Percentiles rank a stretch among this genome's conserved stretches.
phyloP scores from a whole-genome alignment of 768 basidiomycete genomes.

The Calocybe cyanea region DNA sequence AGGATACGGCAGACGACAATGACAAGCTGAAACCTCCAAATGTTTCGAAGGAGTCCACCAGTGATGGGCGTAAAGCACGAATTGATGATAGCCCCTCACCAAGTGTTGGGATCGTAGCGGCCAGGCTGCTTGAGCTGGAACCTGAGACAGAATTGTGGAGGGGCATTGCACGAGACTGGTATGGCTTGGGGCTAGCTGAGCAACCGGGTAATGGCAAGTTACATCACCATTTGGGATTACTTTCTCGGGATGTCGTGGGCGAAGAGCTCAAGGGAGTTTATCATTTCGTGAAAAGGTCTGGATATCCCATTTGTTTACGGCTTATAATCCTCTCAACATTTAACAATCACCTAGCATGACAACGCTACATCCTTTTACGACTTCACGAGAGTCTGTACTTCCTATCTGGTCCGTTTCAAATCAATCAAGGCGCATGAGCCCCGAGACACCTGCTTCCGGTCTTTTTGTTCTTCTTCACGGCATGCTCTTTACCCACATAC shows the following conservation, averaged over 20 bases:
- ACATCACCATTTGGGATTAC: constrained; percentile 89
- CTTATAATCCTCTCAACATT: constrained; percentile 2
- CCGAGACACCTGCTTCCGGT: constrained; percentile 69
- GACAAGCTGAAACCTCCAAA: constrained; percentile 2
- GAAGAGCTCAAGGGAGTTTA: constrained; percentile 86
- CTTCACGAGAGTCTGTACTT: constrained; percentile 86
- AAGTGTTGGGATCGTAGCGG: constrained; percentile 84
- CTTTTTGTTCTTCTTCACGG: constrained; percentile 92
- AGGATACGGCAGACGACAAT: constrained; percentile 13
- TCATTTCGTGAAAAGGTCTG: constrained; percentile 92
- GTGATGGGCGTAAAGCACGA: constrained; percentile 46
- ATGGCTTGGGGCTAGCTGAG: constrained; percentile 78
- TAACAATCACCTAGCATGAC: constrained; percentile 61
- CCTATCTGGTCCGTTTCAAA: constrained; percentile 80
- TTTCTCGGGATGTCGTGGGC: constrained; percentile 77
- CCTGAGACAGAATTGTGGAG: constrained; percentile 93
- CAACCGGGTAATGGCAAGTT: constrained; percentile 93
- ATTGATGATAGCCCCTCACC: constrained; percentile 66
- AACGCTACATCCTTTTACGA: constrained; percentile 82
- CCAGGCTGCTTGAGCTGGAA: constrained; percentile 77
- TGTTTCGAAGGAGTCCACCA: constrained; percentile 30
- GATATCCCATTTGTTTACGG: constrained; percentile 10
- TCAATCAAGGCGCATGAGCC: constrained; percentile 68
- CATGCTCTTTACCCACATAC: constrained; percentile 94
- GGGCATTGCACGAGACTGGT: constrained; percentile 89